A percentile compares a stretch with the other conserved stretches of the same genome.
Conservation (phyloP, 2,329 filamentous ascomycete genomes). For the Sordariomycetes sp. region DNA sequence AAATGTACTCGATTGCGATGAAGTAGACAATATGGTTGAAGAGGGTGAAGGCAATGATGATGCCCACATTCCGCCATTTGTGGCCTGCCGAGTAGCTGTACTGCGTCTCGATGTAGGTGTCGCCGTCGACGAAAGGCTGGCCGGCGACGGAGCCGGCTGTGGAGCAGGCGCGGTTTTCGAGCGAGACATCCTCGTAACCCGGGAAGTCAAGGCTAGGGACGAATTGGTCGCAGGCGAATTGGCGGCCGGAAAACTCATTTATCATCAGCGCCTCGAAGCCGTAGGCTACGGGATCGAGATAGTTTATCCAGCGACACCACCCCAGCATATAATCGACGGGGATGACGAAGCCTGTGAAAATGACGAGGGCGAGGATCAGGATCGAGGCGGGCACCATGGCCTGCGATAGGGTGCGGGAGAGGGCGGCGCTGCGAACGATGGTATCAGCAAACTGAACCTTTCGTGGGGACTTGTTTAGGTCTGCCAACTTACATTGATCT, state of each 20-base stretch:
- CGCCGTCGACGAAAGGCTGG: constrained; percentile 36
- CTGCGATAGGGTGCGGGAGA: constrained; percentile 56
- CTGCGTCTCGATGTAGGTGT: constrained; percentile 36
- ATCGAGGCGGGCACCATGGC: constrained; percentile 47
- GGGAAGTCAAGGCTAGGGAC: constrained; percentile 24
- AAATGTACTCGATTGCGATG: constrained; percentile 50
- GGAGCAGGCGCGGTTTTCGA: constrained; percentile 38
- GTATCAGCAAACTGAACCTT: too few relatives aligned
- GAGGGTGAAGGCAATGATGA: constrained; percentile 51
- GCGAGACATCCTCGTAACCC: constrained; percentile 21
- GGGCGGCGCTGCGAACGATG: constrained; percentile 36
- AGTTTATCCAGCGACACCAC: constrained; percentile 78
- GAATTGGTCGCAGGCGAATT: constrained; percentile 38
- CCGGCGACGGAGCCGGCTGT: constrained; percentile 45
- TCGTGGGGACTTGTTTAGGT: constrained; percentile 37
- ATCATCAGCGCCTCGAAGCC: constrained; percentile 70
- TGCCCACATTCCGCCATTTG: constrained; percentile 60
- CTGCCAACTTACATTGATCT: constrained; percentile 60
- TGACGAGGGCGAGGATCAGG: constrained; percentile 52
- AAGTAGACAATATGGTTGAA: constrained; percentile 51
- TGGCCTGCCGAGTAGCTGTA: constrained; percentile 45
- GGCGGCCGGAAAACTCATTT: constrained; percentile 63
- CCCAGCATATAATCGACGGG: constrained; percentile 56
- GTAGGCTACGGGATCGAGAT: constrained; percentile 67
- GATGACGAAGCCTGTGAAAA: constrained; percentile 60